Conservation (phyloP, 2,329 filamentous ascomycete genomes). For the Ampelomyces quisqualis region DNA sequence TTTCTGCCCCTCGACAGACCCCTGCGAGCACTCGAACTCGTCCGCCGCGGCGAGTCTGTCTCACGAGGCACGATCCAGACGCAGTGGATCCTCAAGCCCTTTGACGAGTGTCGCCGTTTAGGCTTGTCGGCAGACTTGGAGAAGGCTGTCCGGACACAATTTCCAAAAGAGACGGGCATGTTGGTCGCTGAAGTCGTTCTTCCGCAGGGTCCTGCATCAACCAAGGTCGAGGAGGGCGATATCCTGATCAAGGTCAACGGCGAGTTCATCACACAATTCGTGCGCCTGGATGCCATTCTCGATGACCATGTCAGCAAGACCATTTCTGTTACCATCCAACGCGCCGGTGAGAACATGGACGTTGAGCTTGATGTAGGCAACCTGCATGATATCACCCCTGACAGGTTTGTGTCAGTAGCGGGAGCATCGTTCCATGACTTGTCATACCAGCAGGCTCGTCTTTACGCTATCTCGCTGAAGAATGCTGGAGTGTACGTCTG, state of each 20-base stretch:
- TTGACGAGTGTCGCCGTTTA: constrained; percentile 91
- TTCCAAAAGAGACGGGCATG: constrained; percentile 95
- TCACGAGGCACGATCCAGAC: constrained; percentile 96
- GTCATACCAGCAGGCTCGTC: constrained; percentile 95
- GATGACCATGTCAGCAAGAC: constrained; percentile 80
- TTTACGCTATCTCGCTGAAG: constrained; percentile 88
- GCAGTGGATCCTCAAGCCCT: constrained; percentile 94
- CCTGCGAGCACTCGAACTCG: constrained; percentile 79
- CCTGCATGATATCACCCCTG: constrained; percentile 90
- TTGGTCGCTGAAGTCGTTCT: constrained; percentile 94
- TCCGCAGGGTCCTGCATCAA: constrained; percentile 82
- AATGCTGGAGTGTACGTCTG: constrained; percentile 81
- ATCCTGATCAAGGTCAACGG: constrained; percentile 91
- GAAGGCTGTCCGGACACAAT: constrained; percentile 74
- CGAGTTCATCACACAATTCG: constrained; percentile 89
- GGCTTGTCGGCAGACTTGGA: constrained; percentile 86
- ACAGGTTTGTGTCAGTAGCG: constrained; percentile 91
- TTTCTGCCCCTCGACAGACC: constrained; percentile 93
- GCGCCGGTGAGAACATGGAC: constrained; percentile 83
- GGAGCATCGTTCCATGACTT: constrained; percentile 94
- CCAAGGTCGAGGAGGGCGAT: constrained; percentile 90
- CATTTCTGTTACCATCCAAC: constrained; percentile 80
- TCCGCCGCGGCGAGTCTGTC: constrained; percentile 73
- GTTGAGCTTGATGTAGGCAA: constrained; percentile 84
- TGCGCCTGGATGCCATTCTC: constrained; percentile 85